Percentiles rank a stretch among this genome's conserved stretches.
Conservation (phyloP, 2,329 filamentous ascomycete species). For the Phyllosticta paracitricarpa region DNA sequence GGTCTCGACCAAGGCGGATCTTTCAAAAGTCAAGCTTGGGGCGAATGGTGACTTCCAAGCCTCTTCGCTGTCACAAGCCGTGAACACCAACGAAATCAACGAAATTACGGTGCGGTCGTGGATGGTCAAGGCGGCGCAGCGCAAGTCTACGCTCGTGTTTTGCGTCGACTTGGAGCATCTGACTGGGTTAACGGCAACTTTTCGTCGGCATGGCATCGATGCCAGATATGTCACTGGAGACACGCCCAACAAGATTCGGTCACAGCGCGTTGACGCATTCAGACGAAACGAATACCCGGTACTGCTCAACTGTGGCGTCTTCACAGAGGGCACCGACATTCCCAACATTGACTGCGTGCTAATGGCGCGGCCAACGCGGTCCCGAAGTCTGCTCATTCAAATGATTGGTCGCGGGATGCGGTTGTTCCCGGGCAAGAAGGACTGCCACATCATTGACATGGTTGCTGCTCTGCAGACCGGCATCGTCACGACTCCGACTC, state of each 20-base stretch:
- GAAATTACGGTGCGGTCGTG: constrained; percentile 78
- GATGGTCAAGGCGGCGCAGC: constrained; percentile 61
- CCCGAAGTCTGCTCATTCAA: constrained; percentile 86
- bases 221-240: constrained; percentile 79
- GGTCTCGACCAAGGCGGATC: constrained; percentile 70
- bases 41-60: constrained; percentile 69
- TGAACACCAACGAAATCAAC: constrained; percentile 76
- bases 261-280: constrained; percentile 65
- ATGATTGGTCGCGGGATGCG: constrained; percentile 97
- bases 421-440: constrained; percentile 64
- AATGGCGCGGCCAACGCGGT: constrained; percentile 78
- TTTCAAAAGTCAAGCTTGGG: constrained; percentile 56
- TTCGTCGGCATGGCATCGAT: constrained; percentile 68
- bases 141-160: constrained; percentile 85
- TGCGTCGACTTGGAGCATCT: constrained; percentile 88
- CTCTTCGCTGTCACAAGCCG: constrained; percentile 64
- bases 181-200: constrained; percentile 59
- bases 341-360: constrained; percentile 94
- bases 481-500: constrained; percentile 79
- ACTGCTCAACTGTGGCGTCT: constrained; percentile 88
- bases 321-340: constrained; percentile 95
- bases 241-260: constrained; percentile 59
- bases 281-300: constrained; percentile 69
- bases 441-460: constrained; percentile 96
- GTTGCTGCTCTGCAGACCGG: constrained; percentile 76